Evolutionary conservation across 768 basidiomycete species (phyloP).

Genomic region (Hypholoma fasciculare): DNA sequence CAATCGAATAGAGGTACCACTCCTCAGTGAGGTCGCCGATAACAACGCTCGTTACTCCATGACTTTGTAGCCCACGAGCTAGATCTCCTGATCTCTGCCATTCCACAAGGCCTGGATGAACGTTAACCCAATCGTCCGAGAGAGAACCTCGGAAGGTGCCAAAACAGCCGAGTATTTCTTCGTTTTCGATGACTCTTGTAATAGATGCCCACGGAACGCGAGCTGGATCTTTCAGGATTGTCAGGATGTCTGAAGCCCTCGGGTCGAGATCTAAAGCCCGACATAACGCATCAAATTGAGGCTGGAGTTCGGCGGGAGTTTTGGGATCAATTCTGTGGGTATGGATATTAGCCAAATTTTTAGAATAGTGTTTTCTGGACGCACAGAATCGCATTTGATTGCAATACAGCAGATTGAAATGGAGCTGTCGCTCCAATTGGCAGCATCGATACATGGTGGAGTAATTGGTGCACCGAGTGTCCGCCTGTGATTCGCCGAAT

Average conservation of each 20-base stretch:
- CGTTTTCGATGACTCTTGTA: slow-evolving; percentile 58
- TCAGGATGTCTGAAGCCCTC: slow-evolving; percentile 45
- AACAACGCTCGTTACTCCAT: slow-evolving; percentile 60
- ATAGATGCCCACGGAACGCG: slow-evolving; percentile 51
- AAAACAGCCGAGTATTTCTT: slow-evolving; percentile 45
- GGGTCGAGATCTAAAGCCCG: slow-evolving; percentile 56
- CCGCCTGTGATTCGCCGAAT: slow-evolving; percentile 41
- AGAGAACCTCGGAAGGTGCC: slow-evolving; percentile 72
- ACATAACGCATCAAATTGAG: slow-evolving; percentile 68
- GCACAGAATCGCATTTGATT: slow-evolving; percentile 76
- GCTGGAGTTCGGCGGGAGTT: slow-evolving; percentile 54
- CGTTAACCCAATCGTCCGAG: slow-evolving; percentile 58
- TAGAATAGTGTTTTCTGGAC: slow-evolving; percentile 18
- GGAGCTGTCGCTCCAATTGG: slow-evolving; percentile 58
- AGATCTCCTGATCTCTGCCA: slow-evolving; percentile 68
- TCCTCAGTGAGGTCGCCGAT: slow-evolving; percentile 75
- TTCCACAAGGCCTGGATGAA: slow-evolving; percentile 56
- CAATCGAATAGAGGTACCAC: slow-evolving; percentile 77
- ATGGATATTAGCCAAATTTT: neutral
- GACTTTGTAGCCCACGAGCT: slow-evolving; percentile 49
- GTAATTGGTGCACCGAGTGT: slow-evolving; percentile 73
- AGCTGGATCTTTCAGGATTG: slow-evolving; percentile 46
- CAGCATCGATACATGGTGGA: slow-evolving; percentile 68
- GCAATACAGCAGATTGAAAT: slow-evolving; percentile 63
- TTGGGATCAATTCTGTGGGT: slow-evolving; percentile 51